phyloP scores from a whole-genome alignment of 2,329 filamentous ascomycete species.

The Chalaropsis thielavioides region DNA sequence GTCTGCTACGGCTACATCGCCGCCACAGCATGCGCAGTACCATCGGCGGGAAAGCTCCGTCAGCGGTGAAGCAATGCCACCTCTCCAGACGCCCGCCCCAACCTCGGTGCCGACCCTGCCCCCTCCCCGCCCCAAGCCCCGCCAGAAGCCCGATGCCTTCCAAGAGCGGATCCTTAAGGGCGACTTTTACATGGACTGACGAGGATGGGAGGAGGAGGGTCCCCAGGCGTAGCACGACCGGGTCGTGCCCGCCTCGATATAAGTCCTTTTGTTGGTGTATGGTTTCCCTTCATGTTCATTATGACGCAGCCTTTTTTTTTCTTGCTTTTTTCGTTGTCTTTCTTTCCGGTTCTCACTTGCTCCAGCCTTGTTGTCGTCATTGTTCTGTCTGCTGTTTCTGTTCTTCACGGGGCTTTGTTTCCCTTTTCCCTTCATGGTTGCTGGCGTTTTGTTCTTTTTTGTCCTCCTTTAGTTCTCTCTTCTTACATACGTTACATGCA shows the following conservation, averaged over 20 bases:
- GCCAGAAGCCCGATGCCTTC: slow-evolving; percentile 75
- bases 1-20: background rate
- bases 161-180: slow-evolving; percentile 95
- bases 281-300: background rate
- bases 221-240: background rate
- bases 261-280: background rate
- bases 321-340: background rate
- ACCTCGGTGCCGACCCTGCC: slow-evolving; percentile 14
- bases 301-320: slow-evolving; percentile 10
- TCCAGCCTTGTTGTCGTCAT: background rate
- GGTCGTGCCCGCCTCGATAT: too few species aligned
- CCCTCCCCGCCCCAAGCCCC: slow-evolving; percentile 38
- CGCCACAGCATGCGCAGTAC: background rate
- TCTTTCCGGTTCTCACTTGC: background rate
- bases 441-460: background rate
- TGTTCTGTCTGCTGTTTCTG: background rate
- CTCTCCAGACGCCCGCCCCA: slow-evolving; percentile 22
- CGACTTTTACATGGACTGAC: slow-evolving; percentile 93
- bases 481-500: slow-evolving; percentile 5
- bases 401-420: background rate
- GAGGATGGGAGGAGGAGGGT: background rate
- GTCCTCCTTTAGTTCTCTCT: background rate
- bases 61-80: slow-evolving; percentile 23
- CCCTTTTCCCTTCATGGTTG: background rate
- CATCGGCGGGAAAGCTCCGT: slow-evolving; percentile 46